Evolutionary conservation across 2,329 filamentous ascomycete species (phyloP), one percentile per base, ranked within the genome.

Genomic region (Aspergillus sergii): DNA sequence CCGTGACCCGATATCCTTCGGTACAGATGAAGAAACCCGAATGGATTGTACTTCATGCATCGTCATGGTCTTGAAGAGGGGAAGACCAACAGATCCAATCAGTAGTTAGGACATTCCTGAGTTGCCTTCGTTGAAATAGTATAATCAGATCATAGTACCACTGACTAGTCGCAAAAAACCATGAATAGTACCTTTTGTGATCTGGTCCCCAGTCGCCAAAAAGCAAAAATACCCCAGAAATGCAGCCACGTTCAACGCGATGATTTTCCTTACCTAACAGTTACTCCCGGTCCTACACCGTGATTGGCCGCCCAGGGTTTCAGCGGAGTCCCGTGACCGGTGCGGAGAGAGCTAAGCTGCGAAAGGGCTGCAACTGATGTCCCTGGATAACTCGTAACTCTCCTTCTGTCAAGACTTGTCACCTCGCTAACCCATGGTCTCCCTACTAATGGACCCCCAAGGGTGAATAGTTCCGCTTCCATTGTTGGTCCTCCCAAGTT

Each of bases 191-290:
- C 34, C 34, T 36, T 36, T 36, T 36, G 34, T 36, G 34, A 36
- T 36, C 34, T 36, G 14, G 34, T 36, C 34, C 14, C 34, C 14
- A 36, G 34, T 36, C 34, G 1, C 34, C 32, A 53, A 54, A 48
- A 48, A 28, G 23, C 21, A 53, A 53, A 57, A 41, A 57, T 60
- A 54, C 48, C 58, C 61, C 58, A 39, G 28, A 48, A 26, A 58
- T 60, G 61, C 50, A 55, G 60, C 21, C 48, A 32, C 54, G 48
- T 57, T 30, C 43, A n/a, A 36, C 12, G 11, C 14, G 21, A 36
- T 55, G 14, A 41, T 57, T 63, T 63, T 43, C 62, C 61, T 67
- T 69, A 68, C 60, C 56, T 69, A 69, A 69, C 57, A 61, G 58
- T 48, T 62, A 62, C 65, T 61, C 43, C 51, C 4, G 14, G 8